phyloP scores from a whole-genome alignment of 1,284 basidiomycete genomes.

The Ustilago crameri region DNA sequence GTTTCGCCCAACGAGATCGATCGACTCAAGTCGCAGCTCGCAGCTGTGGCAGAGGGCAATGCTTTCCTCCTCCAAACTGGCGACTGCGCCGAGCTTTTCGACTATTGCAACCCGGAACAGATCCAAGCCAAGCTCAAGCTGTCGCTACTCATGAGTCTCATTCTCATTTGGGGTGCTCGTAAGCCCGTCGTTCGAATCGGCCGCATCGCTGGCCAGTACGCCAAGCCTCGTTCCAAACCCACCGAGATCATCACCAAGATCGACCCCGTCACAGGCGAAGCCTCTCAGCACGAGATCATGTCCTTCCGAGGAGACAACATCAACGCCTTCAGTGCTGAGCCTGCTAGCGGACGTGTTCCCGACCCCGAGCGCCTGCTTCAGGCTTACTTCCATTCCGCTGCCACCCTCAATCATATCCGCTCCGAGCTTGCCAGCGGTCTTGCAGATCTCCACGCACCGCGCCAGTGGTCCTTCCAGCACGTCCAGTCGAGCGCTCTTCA shows the following conservation, averaged over 20 bases:
- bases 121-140: slow-evolving; percentile 94
- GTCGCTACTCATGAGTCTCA: slow-evolving; percentile 92
- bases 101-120: slow-evolving; percentile 79
- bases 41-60: slow-evolving; percentile 62
- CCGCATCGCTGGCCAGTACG: slow-evolving; percentile 77
- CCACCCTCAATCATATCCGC: slow-evolving; percentile 92
- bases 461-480: slow-evolving; percentile 90
- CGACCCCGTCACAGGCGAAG: slow-evolving; percentile 36
- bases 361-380: slow-evolving; percentile 85
- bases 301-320: slow-evolving; percentile 97
- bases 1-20: slow-evolving; percentile 63
- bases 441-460: slow-evolving; percentile 84
- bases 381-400: slow-evolving; percentile 94
- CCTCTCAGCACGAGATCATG: slow-evolving; percentile 69
- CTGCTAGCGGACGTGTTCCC: slow-evolving; percentile 77
- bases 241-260: slow-evolving; percentile 75
- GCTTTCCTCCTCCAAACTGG: slow-evolving; percentile 96
- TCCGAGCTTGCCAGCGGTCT: slow-evolving; percentile 88
- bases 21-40: slow-evolving; percentile 59
- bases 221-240: slow-evolving; percentile 89
- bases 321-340: slow-evolving; percentile 78
- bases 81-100: slow-evolving; percentile 82
- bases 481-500: slow-evolving; percentile 83
- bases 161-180: slow-evolving; percentile 91
- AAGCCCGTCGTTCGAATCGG: slow-evolving; percentile 62